Evolutionary conservation across 228 moss, liverwort and hornwort species (phyloP).

Genomic region (Sphagnum fallax): DNA sequence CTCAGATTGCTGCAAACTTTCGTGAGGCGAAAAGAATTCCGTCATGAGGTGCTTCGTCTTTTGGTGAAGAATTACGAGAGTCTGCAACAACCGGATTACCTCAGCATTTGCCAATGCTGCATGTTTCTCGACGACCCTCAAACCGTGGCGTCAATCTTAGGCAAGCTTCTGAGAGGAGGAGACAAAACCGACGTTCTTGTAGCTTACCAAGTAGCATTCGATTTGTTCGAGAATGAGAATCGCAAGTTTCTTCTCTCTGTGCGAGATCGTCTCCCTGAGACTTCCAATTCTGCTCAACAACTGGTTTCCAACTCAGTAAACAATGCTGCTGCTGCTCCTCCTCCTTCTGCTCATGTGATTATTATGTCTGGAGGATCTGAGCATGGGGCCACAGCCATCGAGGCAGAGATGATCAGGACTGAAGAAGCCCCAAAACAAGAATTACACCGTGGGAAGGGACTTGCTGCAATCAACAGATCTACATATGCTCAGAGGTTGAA

Average conservation of each 20-base stretch:
- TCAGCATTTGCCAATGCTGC: slow-evolving; percentile 89
- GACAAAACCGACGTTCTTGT: slow-evolving; percentile 30
- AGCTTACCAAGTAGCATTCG: slow-evolving; percentile 95
- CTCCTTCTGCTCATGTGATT: too few relatives aligned
- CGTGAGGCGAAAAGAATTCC: slow-evolving; percentile 68
- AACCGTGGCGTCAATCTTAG: slow-evolving; percentile 35
- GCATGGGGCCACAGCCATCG: slow-evolving; percentile 31
- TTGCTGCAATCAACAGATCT: not conserved
- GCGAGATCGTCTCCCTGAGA: slow-evolving; percentile 51
- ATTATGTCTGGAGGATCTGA: slow-evolving; percentile 2
- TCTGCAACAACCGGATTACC: slow-evolving; percentile 56
- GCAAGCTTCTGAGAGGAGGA: not conserved
- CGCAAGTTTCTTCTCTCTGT: slow-evolving; percentile 68
- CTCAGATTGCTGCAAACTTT: slow-evolving; percentile 88
- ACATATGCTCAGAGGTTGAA: slow-evolving; percentile 43
- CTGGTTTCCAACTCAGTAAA: too few relatives aligned
- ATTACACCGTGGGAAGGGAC: too few relatives aligned
- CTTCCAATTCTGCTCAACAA: slow-evolving; percentile 6
- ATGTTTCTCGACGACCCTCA: slow-evolving; percentile 83
- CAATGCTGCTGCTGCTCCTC: too few relatives aligned
- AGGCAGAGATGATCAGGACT: slow-evolving; percentile 3
- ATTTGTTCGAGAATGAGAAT: slow-evolving; percentile 89
- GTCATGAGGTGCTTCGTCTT: slow-evolving; percentile 73
- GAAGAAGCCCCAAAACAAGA: too few relatives aligned
- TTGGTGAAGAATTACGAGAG: slow-evolving; percentile 70